Evolutionary conservation across 495 filamentous ascomycete genomes (phyloP), one percentile per base, ranked within the genome.

Genomic region (Neurospora sp.): DNA sequence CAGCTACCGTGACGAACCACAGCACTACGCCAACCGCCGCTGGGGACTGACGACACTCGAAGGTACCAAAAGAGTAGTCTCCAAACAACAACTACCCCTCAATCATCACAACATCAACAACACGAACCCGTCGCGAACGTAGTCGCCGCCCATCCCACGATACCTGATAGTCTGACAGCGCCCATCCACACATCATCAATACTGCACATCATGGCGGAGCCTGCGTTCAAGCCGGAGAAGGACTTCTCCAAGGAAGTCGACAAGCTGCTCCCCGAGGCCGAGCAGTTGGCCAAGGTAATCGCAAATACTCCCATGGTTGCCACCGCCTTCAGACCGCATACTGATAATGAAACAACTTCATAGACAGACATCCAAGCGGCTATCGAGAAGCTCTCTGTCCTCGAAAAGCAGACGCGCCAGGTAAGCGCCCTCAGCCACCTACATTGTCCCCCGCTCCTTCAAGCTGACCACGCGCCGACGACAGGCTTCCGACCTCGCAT

Each of bases 351-450:
- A 70, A 66, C 70, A 31, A 23, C 6, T 37, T 73, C 9, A 27
- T 75, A 96, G 92, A 90, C 85, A 79, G 92, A 96, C 84, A 85
- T 94, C 74, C 89, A 91, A 81, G 90, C 87, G 40, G 94, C 94
- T 75, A 91, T 99, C 77, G 96, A 99, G 84, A 98, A 97, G 88
- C 90, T 98, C 71, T 86, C 94, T 46, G 83, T 85, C 27, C 84
- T 99, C 77, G 96, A 99, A 88, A 99, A 98, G 84, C 94, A 98
- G 84, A 91, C 96, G 71, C 89, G 96, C 88, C 96, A 99, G 89
- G 94, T 97, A 82, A 75, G 83, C 69, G 14, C 42, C 31, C 20
- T 69, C 7, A 75, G 70, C 75, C 71, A 18, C 38, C 72, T 38
- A 54, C 38, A 69, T 39, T 62, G 74, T 37, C 69, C 69, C 69